phyloP scores from a whole-genome alignment of 2,329 filamentous ascomycete genomes.

The Ceratocystis diversiconidia region DNA sequence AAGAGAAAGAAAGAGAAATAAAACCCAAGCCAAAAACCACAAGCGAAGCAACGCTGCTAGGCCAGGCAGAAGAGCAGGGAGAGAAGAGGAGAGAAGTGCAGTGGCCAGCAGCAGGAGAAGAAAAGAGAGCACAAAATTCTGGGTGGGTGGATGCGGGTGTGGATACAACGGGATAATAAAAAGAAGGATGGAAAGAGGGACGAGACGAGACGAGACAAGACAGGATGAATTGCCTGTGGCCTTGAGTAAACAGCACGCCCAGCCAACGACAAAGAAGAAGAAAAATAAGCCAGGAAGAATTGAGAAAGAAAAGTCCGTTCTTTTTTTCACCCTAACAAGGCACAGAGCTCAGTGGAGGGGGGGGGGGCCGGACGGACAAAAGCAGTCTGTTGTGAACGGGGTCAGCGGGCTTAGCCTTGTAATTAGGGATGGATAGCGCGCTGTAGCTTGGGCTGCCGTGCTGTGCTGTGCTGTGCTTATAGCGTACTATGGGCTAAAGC shows the following conservation, averaged over 20 bases:
- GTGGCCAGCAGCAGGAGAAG: neutral
- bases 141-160: slow-evolving; percentile 1
- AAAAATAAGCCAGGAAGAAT: neutral
- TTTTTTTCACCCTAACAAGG: neutral
- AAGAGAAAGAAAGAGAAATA: slow-evolving; percentile 3
- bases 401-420: no score
- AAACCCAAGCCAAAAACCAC: neutral
- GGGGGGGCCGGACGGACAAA: neutral
- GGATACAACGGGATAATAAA: slow-evolving; percentile 1
- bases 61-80: neutral
- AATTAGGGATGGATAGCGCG: no score
- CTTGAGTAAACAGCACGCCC: neutral
- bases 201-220: neutral
- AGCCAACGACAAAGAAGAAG: neutral
- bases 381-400: neutral
- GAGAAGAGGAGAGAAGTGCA: neutral
- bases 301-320: neutral
- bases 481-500: no score
- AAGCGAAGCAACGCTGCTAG: neutral
- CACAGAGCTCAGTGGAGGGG: neutral
- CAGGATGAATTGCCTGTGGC: neutral
- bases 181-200: neutral
- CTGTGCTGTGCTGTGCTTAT: no score
- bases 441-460: no score
- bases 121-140: neutral